A percentile compares a stretch with the other conserved stretches of the same genome.
Conservation (phyloP, 2,329 filamentous ascomycete species). For the Davidsoniella neocaledoniae region DNA sequence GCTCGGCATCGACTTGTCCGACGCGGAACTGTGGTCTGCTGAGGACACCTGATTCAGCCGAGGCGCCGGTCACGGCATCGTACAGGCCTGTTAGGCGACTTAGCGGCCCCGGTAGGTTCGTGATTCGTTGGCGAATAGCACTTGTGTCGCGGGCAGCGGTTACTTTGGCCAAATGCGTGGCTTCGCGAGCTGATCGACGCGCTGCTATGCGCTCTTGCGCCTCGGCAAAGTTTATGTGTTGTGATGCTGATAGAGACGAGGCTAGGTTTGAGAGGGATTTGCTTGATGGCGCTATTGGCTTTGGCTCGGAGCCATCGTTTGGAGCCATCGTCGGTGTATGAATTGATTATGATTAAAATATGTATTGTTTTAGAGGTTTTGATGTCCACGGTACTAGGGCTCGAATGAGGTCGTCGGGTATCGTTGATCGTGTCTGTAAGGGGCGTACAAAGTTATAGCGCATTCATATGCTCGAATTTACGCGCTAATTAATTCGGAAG, state of each 20-base stretch:
- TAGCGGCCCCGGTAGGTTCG: conserved; percentile 28
- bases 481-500: too few species aligned
- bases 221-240: conserved; percentile 52
- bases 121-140: conserved; percentile 21
- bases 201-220: conserved; percentile 76
- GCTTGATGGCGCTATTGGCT: background rate
- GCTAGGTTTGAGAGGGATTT: too few species aligned
- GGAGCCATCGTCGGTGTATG: background rate
- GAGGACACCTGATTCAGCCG: conserved; percentile 44
- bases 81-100: conserved; percentile 31
- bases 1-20: conserved; percentile 86
- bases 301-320: background rate
- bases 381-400: too few species aligned
- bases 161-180: conserved; percentile 24
- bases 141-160: conserved; percentile 36
- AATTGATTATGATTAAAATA: conserved; percentile 1
- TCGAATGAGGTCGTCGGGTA: too few species aligned
- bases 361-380: too few species aligned
- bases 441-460: too few species aligned
- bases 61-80: conserved; percentile 41
- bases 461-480: too few species aligned
- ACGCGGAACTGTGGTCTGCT: conserved; percentile 73
- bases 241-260: background rate
- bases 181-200: conserved; percentile 59
- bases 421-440: too few species aligned